Conservation (phyloP, 129 eudicot species). For the Flaveria trinervia region DNA sequence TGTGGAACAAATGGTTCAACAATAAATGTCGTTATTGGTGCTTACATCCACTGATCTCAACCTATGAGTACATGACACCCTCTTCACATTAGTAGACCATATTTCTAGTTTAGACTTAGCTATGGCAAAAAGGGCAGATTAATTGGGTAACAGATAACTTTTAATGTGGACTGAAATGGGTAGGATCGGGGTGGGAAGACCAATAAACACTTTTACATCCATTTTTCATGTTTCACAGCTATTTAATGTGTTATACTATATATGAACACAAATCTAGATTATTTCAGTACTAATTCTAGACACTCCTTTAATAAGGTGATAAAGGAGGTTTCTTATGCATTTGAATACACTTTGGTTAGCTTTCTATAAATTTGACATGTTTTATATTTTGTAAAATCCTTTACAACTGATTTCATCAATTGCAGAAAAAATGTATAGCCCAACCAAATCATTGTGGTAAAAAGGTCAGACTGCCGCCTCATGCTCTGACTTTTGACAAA, state of each 20-base stretch:
- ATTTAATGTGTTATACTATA: too few species aligned
- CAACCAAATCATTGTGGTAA: not conserved
- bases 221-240: not conserved
- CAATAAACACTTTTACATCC: not conserved
- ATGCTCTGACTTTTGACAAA: not conserved
- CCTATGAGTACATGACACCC: slow-evolving; percentile 37
- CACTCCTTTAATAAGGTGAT: not conserved
- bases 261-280: not conserved
- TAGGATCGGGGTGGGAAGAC: not conserved
- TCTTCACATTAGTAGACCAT: slow-evolving; percentile 6
- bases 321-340: not conserved
- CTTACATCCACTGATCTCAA: slow-evolving; percentile 91
- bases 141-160: not conserved
- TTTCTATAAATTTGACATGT: not conserved
- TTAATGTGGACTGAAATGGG: not conserved
- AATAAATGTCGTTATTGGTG: slow-evolving; percentile 84
- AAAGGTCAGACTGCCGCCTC: not conserved
- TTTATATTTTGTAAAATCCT: not conserved
- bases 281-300: not conserved
- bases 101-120: not conserved
- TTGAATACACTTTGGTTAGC: not conserved
- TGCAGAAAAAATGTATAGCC: not conserved
- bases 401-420: not conserved
- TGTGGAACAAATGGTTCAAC: slow-evolving; percentile 93
- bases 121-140: not conserved